Evolutionary conservation across 108 stramenopile genomes (phyloP), one percentile per base, ranked within the genome.

Genomic region (Cyclotella atomus): DNA sequence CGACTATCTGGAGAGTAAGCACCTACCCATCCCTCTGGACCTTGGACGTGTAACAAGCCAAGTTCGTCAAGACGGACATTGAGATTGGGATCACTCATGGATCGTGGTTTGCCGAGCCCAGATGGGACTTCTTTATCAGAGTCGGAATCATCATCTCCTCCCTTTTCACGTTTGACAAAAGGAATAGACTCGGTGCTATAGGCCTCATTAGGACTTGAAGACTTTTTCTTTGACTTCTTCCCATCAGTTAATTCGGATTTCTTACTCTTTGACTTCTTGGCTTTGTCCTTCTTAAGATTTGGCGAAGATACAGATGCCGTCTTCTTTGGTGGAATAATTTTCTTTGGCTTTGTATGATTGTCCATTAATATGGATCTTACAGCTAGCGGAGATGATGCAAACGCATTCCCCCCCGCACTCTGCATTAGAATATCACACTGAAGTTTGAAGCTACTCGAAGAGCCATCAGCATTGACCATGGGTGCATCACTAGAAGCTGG

Each of bases 1-100:
- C 98, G 88, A 27, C 89, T 88, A 53, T 96, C 95, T 2, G 98
- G 98, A 50, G 96, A 97, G 82, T 99, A 99, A 4, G 96, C 97
- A 3, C 98, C 98, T 34, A 99, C 88, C 87, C 93, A 96, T 24
- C 96, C 97, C 25, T 89, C 84, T 9, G 95, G 95, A 16, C 90
- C 88, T 50, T 88, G 82, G 16, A 94, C 89, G 36, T 91, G 78
- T 45, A 91, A 29, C 10, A 90, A 75, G 38, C 93, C 93, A 79
- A 86, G 49, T 12, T 80, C 87, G 55, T 88, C 90, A 2, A 85
- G 70, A 3, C 57, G 69, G n/a, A 82, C 71, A 0, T 71, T 69
- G 15, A 92, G 68, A 55, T 93, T 92, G 41, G 94, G 91, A 76
- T 95, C 94, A 69, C 88, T 89, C 85, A 91, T 83, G 25, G 91